phyloP scores from a whole-genome alignment of 2,329 filamentous ascomycete species.

The Gliomastix tumulicola region DNA sequence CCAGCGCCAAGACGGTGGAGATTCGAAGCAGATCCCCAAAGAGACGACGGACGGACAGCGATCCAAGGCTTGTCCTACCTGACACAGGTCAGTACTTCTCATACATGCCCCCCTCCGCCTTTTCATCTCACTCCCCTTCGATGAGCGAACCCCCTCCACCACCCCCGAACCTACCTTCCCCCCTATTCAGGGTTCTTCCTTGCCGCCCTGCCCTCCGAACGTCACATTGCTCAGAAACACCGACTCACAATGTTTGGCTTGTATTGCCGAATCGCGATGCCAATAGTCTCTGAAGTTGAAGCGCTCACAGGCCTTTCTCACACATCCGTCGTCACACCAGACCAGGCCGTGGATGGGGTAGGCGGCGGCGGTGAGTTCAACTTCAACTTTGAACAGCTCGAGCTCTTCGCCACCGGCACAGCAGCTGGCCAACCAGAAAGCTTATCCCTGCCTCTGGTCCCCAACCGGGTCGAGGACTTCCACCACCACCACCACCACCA shows the following conservation, averaged over 20 bases:
- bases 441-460: too few species aligned
- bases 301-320: conserved; percentile 15
- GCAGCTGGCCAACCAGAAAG: conserved; percentile 13
- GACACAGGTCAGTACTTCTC: conserved; percentile 25
- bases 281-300: conserved; percentile 16
- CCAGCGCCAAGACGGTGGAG: conserved; percentile 6
- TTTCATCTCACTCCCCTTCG: too few species aligned
- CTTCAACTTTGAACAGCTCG: conserved; percentile 25
- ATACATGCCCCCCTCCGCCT: conserved; percentile 2
- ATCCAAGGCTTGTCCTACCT: conserved; percentile 22
- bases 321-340: conserved; percentile 17
- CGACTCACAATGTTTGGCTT: conserved; percentile 16
- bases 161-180: too few species aligned
- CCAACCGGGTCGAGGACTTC: conserved; percentile 10
- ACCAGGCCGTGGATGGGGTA: conserved; percentile 18
- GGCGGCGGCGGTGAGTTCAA: conserved; percentile 23
- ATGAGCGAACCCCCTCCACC: too few species aligned
- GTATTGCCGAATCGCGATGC: conserved; percentile 15
- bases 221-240: conserved; percentile 8
- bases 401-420: too few species aligned
- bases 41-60: conserved; percentile 24
- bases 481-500: conserved; percentile 7
- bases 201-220: too few species aligned
- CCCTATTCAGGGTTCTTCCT: too few species aligned
- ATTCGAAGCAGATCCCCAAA: conserved; percentile 25